phyloP scores from a whole-genome alignment of 805 yeast species.

The Naumovozyma castellii region DNA sequence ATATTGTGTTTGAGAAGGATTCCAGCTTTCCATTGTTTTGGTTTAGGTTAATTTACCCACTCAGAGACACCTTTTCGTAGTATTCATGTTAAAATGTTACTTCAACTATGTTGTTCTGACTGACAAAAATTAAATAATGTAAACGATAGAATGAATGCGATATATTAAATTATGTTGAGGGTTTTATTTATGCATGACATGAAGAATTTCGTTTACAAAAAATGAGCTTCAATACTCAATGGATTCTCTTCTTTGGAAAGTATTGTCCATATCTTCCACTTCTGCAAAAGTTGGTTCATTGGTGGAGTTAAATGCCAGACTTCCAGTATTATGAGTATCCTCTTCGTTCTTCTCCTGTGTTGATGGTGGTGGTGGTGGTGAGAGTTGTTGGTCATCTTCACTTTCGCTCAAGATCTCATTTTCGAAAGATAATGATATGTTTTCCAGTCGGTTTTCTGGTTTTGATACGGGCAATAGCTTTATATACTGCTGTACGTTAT shows the following conservation, averaged over 20 bases:
- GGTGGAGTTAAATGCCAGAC: constrained; percentile 6
- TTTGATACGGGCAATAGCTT: constrained; percentile 32
- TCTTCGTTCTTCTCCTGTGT: background rate
- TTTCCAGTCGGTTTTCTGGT: constrained; percentile 25
- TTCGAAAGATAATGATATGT: constrained; percentile 23
- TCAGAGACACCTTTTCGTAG: too few species aligned
- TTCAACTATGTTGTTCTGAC: too few species aligned
- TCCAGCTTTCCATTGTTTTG: too few species aligned
- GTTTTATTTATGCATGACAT: background rate
- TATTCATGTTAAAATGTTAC: too few species aligned
- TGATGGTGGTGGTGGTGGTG: background rate
- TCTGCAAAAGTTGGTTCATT: constrained; percentile 22
- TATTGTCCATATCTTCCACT: constrained; percentile 26
- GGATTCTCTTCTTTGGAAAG: constrained; percentile 28
- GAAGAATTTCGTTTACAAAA: background rate
- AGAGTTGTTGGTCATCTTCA: constrained; percentile 2
- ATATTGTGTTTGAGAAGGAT: background rate
- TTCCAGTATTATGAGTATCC: background rate
- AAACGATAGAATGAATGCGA: background rate
- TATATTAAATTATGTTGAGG: too few species aligned
- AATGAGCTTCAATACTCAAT: constrained; percentile 16
- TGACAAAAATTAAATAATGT: too few species aligned
- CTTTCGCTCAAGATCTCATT: constrained; percentile 1
- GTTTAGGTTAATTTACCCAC: too few species aligned
- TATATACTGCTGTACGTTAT: constrained; percentile 27